phyloP scores from a whole-genome alignment of 2,329 filamentous ascomycete species.

The Fusarium haematococcum region DNA sequence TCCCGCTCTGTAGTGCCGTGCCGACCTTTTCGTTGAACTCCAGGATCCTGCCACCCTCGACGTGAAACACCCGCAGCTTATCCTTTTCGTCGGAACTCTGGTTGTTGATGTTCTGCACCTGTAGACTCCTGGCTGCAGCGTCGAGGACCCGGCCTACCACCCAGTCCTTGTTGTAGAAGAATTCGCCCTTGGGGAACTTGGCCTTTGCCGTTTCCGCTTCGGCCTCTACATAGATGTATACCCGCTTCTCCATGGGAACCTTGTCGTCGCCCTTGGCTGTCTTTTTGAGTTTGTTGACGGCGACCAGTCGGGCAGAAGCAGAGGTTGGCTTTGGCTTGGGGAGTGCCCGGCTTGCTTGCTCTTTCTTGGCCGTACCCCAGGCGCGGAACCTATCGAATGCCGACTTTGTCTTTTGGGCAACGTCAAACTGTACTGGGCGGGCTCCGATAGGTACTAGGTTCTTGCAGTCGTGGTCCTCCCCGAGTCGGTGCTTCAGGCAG shows the following conservation, averaged over 20 bases:
- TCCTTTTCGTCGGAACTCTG: slow-evolving; percentile 80
- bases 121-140: slow-evolving; percentile 79
- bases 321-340: slow-evolving; percentile 73
- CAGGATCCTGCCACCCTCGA: slow-evolving; percentile 87
- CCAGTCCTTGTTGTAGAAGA: slow-evolving; percentile 87
- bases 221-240: slow-evolving; percentile 92
- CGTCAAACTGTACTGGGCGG: slow-evolving; percentile 56
- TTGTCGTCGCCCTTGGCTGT: slow-evolving; percentile 91
- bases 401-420: slow-evolving; percentile 73
- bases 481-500: slow-evolving; percentile 81
- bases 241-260: slow-evolving; percentile 81
- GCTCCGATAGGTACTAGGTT: slow-evolving; percentile 74
- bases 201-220: slow-evolving; percentile 86
- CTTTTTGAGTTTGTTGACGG: slow-evolving; percentile 83
- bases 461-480: slow-evolving; percentile 86
- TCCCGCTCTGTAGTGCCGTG: slow-evolving; percentile 77
- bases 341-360: slow-evolving; percentile 67
- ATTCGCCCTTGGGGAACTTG: slow-evolving; percentile 84
- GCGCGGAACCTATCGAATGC: slow-evolving; percentile 82
- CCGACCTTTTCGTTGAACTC: slow-evolving; percentile 92
- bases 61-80: slow-evolving; percentile 88
- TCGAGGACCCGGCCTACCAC: slow-evolving; percentile 88
- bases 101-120: slow-evolving; percentile 88
- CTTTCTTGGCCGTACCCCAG: slow-evolving; percentile 83
- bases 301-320: slow-evolving; percentile 73